phyloP scores from a whole-genome alignment of 495 filamentous ascomycete species.

The Penicillium bovifimosum region DNA sequence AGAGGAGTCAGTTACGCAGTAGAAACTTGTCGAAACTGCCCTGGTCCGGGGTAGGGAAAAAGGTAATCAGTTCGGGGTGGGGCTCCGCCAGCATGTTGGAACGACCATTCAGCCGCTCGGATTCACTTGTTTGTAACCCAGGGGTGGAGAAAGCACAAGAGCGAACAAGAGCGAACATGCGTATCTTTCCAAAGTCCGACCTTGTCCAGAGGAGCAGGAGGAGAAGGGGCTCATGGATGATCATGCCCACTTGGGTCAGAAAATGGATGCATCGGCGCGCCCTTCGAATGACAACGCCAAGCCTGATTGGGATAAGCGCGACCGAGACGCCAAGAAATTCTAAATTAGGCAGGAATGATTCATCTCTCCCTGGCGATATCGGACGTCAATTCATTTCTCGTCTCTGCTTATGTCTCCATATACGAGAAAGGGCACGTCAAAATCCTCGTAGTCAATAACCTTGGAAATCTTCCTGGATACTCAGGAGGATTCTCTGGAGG shows the following conservation, averaged over 20 bases:
- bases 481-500: too few species aligned
- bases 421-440: too few species aligned
- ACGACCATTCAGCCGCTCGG: conserved; percentile 10
- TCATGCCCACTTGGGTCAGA: background rate
- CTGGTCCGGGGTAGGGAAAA: conserved; percentile 33
- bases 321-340: background rate
- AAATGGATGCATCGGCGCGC: conserved; percentile 25
- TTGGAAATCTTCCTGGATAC: too few species aligned
- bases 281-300: conserved; percentile 36
- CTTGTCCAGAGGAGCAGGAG: background rate
- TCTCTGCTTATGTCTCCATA: too few species aligned
- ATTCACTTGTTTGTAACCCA: background rate
- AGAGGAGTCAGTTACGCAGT: conserved; percentile 23
- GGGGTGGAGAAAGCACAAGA: background rate
- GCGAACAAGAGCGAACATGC: background rate
- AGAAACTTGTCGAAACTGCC: conserved; percentile 12
- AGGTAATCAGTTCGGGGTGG: conserved; percentile 22
- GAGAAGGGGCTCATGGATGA: conserved; percentile 5
- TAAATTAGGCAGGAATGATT: conserved; percentile 9
- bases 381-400: background rate
- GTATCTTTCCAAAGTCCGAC: background rate
- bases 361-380: conserved; percentile 15
- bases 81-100: background rate
- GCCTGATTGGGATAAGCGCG: conserved; percentile 18
- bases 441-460: too few species aligned